Conservation (phyloP, 441 rosid species). For the Bruguiera hainesii region DNA sequence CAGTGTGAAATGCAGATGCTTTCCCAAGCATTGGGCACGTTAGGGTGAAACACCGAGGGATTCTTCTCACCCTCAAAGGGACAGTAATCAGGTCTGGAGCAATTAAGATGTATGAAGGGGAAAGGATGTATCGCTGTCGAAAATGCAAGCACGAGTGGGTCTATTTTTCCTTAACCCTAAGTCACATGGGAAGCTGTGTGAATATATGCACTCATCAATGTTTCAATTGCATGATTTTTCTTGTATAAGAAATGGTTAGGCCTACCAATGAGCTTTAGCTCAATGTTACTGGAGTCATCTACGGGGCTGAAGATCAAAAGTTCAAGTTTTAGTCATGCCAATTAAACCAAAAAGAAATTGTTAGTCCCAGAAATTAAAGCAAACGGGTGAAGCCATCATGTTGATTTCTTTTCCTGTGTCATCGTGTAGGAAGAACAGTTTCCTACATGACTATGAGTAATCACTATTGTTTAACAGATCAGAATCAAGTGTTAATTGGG, state of each 20-base stretch:
- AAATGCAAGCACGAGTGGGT: constrained; percentile 79
- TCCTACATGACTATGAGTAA: background rate
- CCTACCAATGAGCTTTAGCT: background rate
- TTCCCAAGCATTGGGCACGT: constrained; percentile 88
- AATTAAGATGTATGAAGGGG: constrained; percentile 92
- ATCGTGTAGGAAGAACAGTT: background rate
- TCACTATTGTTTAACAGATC: background rate
- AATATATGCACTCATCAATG: background rate
- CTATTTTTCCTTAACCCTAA: background rate
- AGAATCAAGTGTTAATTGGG: background rate
- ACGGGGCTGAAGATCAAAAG: no score
- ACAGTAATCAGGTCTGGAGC: constrained; percentile 89
- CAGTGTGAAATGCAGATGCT: constrained; percentile 43
- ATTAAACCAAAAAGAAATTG: background rate
- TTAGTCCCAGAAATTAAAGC: constrained; percentile 5
- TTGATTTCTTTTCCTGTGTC: background rate
- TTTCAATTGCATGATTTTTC: constrained; percentile 12
- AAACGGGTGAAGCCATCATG: background rate
- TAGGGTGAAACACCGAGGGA: constrained; percentile 83
- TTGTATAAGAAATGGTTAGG: constrained; percentile 8
- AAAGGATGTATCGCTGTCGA: constrained; percentile 73
- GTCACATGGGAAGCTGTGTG: background rate
- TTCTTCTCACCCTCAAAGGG: constrained; percentile 84
- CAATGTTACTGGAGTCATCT: no score
- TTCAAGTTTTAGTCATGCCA: no score